A percentile compares a stretch with the other conserved stretches of the same genome.
These are phyloP conservation scores for Dioszegia hungarica DNA, from an alignment of 768 basidiomycete species.

Conservation along the genomic window DNA sequence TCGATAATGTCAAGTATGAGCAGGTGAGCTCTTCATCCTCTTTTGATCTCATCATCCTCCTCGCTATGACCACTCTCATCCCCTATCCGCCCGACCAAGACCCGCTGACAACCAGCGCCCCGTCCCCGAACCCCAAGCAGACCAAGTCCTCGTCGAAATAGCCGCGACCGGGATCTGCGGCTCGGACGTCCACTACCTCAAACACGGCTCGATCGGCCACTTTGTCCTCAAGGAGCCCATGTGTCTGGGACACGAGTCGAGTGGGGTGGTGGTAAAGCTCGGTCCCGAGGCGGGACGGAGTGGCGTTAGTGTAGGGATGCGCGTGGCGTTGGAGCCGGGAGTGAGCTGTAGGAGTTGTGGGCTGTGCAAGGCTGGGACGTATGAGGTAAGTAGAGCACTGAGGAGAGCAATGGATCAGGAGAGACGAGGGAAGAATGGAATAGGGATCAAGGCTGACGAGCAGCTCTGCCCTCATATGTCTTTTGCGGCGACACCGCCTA, in stretches of 20 bases:
- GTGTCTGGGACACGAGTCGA: conserved; percentile 92
- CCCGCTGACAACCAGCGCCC: conserved; percentile 23
- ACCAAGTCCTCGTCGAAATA: conserved; percentile 79
- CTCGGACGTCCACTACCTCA: conserved; percentile 29
- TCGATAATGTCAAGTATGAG: conserved; percentile 44
- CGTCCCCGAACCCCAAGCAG: conserved; percentile 49
- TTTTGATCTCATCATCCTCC: too few relatives aligned
- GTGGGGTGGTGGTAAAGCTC: conserved; percentile 63
- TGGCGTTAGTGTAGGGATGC: conserved; percentile 70
- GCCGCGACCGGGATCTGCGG: conserved; percentile 65
- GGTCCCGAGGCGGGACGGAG: conserved; percentile 30
- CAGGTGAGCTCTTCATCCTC: conserved; percentile 31
- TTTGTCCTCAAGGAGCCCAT: conserved; percentile 45
- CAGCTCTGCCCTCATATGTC: conserved; percentile 79
- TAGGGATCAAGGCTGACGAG: background rate
- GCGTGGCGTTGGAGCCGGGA: conserved; percentile 88
- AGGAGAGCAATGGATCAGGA: too few relatives aligned
- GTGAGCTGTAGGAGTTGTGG: conserved; percentile 76
- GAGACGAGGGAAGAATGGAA: too few relatives aligned
- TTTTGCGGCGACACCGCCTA: conserved; percentile 88
- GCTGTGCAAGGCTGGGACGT: conserved; percentile 76
- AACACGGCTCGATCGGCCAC: conserved; percentile 16
- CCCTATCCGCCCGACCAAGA: too few relatives aligned
- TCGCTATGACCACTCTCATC: too few relatives aligned
- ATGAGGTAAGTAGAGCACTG: conserved; percentile 60